phyloP scores from a whole-genome alignment of 768 basidiomycete species.

The Naematelia aurantialba region DNA sequence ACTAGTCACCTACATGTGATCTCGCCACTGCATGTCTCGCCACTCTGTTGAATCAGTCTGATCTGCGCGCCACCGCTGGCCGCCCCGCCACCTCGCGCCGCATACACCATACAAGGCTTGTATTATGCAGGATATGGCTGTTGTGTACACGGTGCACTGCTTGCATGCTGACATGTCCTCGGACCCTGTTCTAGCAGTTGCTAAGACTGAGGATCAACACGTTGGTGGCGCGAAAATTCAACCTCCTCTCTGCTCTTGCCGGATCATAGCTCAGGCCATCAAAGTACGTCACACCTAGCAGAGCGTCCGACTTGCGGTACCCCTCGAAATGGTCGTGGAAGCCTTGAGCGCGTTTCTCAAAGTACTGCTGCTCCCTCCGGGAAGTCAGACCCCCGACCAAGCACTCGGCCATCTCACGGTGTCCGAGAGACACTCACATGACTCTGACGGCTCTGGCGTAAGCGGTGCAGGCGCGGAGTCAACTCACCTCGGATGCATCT shows the following conservation, averaged over 20 bases:
- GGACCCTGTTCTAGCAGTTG: constrained; percentile 20
- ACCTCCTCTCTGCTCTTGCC: constrained; percentile 7
- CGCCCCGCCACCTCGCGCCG: not conserved
- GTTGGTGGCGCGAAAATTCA: constrained; percentile 28
- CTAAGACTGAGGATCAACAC: constrained; percentile 22
- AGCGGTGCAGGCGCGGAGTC: too few species aligned
- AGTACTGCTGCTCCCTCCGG: constrained; percentile 34
- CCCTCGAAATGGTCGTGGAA: constrained; percentile 29
- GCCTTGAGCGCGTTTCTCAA: constrained; percentile 28
- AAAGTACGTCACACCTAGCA: constrained; percentile 20
- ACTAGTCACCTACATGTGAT: not conserved
- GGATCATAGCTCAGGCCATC: constrained; percentile 29
- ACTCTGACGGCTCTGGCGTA: constrained; percentile 24
- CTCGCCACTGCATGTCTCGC: not conserved
- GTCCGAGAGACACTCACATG: constrained; percentile 19
- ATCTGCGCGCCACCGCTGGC: not conserved
- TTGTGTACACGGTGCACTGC: too few species aligned
- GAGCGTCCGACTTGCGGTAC: constrained; percentile 33
- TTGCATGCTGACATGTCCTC: too few species aligned
- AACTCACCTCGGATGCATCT: constrained; percentile 34
- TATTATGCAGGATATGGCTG: too few species aligned
- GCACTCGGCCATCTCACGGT: too few species aligned
- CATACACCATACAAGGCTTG: too few species aligned
- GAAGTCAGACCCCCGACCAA: not conserved
- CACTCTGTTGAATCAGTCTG: not conserved